These are phyloP conservation scores for Abrus pulchellus DNA, from an alignment of 306 rosid species.

Conservation along the genomic window DNA sequence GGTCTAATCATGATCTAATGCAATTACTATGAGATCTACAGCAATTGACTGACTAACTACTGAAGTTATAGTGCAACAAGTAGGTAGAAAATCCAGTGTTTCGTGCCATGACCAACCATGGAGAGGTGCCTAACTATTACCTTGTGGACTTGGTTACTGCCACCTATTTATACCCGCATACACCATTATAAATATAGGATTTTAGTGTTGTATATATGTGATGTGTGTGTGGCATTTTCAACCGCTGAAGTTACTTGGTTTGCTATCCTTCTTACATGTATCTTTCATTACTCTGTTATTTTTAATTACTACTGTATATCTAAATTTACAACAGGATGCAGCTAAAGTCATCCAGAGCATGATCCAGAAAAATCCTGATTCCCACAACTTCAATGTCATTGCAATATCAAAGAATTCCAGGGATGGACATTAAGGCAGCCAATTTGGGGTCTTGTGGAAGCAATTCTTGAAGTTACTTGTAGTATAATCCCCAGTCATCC, in stretches of 20 bases:
- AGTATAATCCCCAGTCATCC: slow-evolving; percentile 34
- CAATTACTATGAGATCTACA: not conserved
- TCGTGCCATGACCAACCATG: not conserved
- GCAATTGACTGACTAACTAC: not conserved
- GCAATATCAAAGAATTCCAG: slow-evolving; percentile 75
- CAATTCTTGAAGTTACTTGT: slow-evolving; percentile 4
- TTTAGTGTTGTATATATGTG: not conserved
- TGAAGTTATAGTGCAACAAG: not conserved
- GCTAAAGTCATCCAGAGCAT: slow-evolving; percentile 74
- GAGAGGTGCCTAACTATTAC: not conserved
- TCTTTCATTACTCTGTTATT: not conserved
- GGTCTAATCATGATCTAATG: no score
- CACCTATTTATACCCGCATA: no score
- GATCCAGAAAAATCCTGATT: slow-evolving; percentile 79
- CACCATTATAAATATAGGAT: not conserved
- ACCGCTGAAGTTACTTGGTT: no score
- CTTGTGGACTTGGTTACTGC: no score
- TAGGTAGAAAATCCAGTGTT: not conserved
- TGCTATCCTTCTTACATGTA: no score
- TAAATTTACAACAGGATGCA: slow-evolving; percentile 66
- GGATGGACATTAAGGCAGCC: slow-evolving; percentile 36
- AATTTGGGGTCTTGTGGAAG: slow-evolving; percentile 16
- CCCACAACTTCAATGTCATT: slow-evolving; percentile 85
- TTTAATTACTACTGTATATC: slow-evolving; percentile 1
- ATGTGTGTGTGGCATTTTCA: not conserved